phyloP scores from a whole-genome alignment of 2,329 filamentous ascomycete genomes.

The Anthostomella pinea region DNA sequence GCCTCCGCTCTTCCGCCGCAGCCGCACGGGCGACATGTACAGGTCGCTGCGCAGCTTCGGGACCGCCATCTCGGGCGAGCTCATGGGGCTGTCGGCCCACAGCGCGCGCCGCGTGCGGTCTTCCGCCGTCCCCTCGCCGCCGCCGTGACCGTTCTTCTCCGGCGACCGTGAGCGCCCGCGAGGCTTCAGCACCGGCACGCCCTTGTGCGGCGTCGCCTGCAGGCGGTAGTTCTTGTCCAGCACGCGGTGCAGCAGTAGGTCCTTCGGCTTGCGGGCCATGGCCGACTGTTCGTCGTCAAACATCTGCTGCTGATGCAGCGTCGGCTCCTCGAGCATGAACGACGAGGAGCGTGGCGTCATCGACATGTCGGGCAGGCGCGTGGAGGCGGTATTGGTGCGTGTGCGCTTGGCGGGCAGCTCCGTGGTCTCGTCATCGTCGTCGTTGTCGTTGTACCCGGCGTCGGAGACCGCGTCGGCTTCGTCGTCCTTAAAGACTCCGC shows the following conservation, averaged over 20 bases:
- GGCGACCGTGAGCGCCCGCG: conserved; percentile 30
- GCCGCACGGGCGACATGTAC: conserved; percentile 70
- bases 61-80: conserved; percentile 74
- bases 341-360: conserved; percentile 59
- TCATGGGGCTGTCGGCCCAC: conserved; percentile 61
- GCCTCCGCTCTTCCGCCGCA: conserved; percentile 43
- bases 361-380: conserved; percentile 59
- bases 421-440: conserved; percentile 38
- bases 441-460: conserved; percentile 37
- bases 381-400: conserved; percentile 51
- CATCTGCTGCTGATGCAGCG: conserved; percentile 19
- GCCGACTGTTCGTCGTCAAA: conserved; percentile 23
- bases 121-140: conserved; percentile 30
- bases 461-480: conserved; percentile 23
- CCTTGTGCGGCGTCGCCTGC: conserved; percentile 81
- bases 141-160: conserved; percentile 19
- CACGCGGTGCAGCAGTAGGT: conserved; percentile 85
- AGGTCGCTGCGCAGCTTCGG: conserved; percentile 82
- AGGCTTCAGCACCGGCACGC: conserved; percentile 23
- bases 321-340: conserved; percentile 48
- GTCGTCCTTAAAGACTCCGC: conserved; percentile 34
- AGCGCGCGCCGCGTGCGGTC: conserved; percentile 34
- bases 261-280: conserved; percentile 47
- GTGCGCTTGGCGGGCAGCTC: conserved; percentile 49
- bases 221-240: conserved; percentile 94